Percentiles rank a stretch among this genome's conserved stretches.
Evolutionary conservation across 495 filamentous ascomycete genomes (phyloP).

Genomic region (Aspergillus kassunensis): DNA sequence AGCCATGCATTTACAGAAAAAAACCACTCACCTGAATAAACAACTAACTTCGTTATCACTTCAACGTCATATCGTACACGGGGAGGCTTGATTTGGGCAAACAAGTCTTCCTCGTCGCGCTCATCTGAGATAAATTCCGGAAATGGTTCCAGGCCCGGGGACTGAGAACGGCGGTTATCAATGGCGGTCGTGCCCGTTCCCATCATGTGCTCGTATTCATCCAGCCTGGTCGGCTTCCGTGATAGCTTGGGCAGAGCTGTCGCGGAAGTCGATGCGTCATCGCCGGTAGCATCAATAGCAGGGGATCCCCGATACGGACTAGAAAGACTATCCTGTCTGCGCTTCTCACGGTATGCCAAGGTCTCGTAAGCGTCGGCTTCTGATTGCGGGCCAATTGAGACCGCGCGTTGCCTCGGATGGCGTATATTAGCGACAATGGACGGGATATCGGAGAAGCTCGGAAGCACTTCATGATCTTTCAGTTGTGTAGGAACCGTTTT

Average conservation of each 20-base stretch:
- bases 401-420: conserved; percentile 72
- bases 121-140: conserved; percentile 34
- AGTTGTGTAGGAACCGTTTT: conserved; percentile 72
- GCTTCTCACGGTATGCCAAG: conserved; percentile 83
- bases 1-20: not conserved
- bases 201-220: conserved; percentile 69
- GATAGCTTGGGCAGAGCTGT: conserved; percentile 13
- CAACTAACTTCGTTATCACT: conserved; percentile 92
- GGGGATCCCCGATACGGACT: conserved; percentile 26
- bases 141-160: conserved; percentile 27
- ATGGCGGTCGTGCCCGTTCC: conserved; percentile 47
- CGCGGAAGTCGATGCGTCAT: conserved; percentile 4
- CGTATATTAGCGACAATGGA: conserved; percentile 72
- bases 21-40: conserved; percentile 72
- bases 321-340: conserved; percentile 68
- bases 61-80: conserved; percentile 95
- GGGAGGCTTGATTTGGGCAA: conserved; percentile 77
- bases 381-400: conserved; percentile 91
- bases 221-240: conserved; percentile 41
- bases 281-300: conserved; percentile 15
- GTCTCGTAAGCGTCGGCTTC: conserved; percentile 95
- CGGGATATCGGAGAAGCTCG: conserved; percentile 78
- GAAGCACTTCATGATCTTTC: conserved; percentile 82
- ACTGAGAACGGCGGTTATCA: conserved; percentile 17
- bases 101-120: conserved; percentile 73